Evolutionary conservation across 1,139 yeast genomes (phyloP).

Genomic region (Hemisphaericaspora subhashii): DNA sequence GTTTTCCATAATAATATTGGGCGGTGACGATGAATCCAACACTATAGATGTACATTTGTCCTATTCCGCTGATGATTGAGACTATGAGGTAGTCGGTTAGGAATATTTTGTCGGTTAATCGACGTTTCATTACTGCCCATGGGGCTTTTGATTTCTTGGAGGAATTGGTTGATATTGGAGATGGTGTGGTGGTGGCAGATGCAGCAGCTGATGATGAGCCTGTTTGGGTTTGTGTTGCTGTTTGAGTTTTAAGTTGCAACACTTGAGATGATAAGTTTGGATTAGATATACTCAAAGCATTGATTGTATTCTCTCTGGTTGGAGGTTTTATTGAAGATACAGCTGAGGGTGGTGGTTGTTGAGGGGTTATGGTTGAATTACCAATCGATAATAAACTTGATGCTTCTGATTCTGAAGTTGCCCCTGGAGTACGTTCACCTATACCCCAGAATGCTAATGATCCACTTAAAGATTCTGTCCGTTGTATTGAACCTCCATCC

Average conservation of each 20-base stretch:
- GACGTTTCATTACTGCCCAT: slow-evolving; percentile 22
- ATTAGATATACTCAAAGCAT: background rate
- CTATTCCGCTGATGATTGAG: slow-evolving; percentile 36
- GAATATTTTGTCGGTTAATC: slow-evolving; percentile 28
- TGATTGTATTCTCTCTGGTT: background rate
- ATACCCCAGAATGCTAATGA: slow-evolving; percentile 42
- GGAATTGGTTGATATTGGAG: background rate
- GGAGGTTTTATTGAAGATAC: background rate
- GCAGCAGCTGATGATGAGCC: background rate
- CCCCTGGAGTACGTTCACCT: slow-evolving; percentile 24
- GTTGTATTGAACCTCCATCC: slow-evolving; percentile 7
- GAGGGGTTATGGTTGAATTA: background rate
- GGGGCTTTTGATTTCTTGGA: slow-evolving; percentile 18
- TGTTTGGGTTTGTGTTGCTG: background rate
- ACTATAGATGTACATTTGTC: slow-evolving; percentile 46
- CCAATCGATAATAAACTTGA: slow-evolving; percentile 1
- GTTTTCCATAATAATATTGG: slow-evolving; percentile 28
- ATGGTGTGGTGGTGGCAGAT: background rate
- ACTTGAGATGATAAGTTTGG: slow-evolving; percentile 1
- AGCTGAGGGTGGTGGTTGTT: slow-evolving; percentile 1
- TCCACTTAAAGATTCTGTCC: slow-evolving; percentile 26
- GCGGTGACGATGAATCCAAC: slow-evolving; percentile 48
- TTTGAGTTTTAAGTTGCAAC: slow-evolving; percentile 3
- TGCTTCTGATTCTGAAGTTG: slow-evolving; percentile 19
- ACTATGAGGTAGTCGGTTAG: slow-evolving; percentile 37